Evolutionary conservation across 352 stramenopile genomes (phyloP), one percentile per base, ranked within the genome.

Genomic region (Pythium apleroticum): DNA sequence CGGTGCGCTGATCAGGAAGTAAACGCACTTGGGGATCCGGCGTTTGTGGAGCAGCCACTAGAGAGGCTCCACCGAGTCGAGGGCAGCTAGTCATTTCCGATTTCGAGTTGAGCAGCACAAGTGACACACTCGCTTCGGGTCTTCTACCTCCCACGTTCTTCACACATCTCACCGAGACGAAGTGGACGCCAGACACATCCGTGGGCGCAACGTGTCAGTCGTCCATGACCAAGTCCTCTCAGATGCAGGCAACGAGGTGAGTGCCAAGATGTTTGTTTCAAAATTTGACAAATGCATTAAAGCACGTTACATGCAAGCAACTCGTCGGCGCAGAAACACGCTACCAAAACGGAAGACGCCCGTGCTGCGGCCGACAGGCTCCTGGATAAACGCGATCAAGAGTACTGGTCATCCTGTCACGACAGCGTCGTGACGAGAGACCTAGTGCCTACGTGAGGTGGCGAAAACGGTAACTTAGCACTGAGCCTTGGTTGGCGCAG

Each of bases 221-320:
- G n/a, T n/a, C n/a, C n/a, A n/a, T n/a, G n/a, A n/a, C n/a, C n/a
- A n/a, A n/a, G n/a, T n/a, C n/a, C n/a, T n/a, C n/a, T n/a, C n/a
- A n/a, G n/a, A n/a, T 33, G 30, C 5, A 33, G 33, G 14, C 17
- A 22, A 20, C 2, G 22, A 22, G 37, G 37, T 22, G 37, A 46
- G 37, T 17, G 14, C 4, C 14, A 9, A 22, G 17, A 4, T 5
- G 17, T 6, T 22, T 46, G 37, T 22, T 46, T 46, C 37, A 46
- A 46, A 46, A 46, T 22, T 46, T 46, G 37, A 46, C 19, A 46
- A 46, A 46, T 46, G 37, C 37, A 46, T 46, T 46, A 46, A n/a
- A 46, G 37, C 37, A 46, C 37, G 37, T 46, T 46, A 46, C 12
- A 46, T 46, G 37, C 37, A 46, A 22, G 37, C 37, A 8, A 46